phyloP scores from a whole-genome alignment of 148 eudicot species.

The Rhododendron henanense region DNA sequence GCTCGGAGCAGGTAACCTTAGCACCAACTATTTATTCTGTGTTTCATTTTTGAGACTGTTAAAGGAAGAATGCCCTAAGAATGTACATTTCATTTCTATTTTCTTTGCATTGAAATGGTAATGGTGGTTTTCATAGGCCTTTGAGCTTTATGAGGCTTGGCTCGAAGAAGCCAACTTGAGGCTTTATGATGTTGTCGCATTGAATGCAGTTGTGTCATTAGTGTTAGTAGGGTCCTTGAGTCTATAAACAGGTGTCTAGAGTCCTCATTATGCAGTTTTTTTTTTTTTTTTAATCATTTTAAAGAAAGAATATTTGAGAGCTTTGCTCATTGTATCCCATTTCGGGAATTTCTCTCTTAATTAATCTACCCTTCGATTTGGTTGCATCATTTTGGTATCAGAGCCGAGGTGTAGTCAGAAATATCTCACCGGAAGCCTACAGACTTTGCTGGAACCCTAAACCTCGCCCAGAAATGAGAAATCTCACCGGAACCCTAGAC shows the following conservation, averaged over 20 bases:
- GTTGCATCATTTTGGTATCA: no score
- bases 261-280: background rate
- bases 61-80: background rate
- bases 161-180: background rate
- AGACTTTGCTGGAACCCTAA: no score
- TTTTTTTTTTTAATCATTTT: no score
- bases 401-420: no score
- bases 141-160: background rate
- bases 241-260: background rate
- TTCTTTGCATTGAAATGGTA: background rate
- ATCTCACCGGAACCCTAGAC: no score
- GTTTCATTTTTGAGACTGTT: background rate
- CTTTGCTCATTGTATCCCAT: background rate
- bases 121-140: background rate
- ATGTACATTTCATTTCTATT: background rate
- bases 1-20: constrained; percentile 79
- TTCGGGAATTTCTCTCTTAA: background rate
- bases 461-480: no score
- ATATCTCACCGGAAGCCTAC: no score
- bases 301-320: background rate
- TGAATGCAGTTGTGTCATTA: background rate
- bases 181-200: background rate
- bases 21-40: background rate
- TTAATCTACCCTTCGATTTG: background rate
- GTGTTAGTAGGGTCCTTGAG: background rate